These are phyloP conservation scores for Alternaria triticimaculans DNA, from an alignment of 2,329 filamentous ascomycete genomes.

Conservation along the genomic window DNA sequence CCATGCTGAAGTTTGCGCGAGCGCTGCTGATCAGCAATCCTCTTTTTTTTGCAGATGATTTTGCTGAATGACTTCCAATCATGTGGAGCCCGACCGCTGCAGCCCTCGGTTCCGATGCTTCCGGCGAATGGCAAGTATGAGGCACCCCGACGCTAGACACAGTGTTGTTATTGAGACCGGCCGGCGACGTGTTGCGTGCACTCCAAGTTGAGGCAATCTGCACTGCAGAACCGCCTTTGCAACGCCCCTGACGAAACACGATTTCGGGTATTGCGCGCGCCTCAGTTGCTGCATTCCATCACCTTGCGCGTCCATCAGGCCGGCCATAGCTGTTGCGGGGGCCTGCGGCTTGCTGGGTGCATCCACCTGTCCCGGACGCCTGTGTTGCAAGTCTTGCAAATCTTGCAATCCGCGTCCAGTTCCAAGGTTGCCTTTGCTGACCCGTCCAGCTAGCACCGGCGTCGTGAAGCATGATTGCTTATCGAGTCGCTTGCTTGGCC, in stretches of 20 bases:
- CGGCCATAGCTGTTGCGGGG: slow-evolving; percentile 1
- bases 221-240: slow-evolving; percentile 44
- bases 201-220: slow-evolving; percentile 49
- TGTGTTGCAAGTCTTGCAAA: slow-evolving; percentile 21
- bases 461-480: slow-evolving; percentile 36
- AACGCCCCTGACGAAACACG: slow-evolving; percentile 48
- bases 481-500: slow-evolving; percentile 35
- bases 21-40: slow-evolving; percentile 44
- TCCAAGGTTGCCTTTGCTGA: slow-evolving; percentile 18
- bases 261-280: slow-evolving; percentile 32
- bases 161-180: slow-evolving; percentile 22
- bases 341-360: slow-evolving; percentile 19
- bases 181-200: slow-evolving; percentile 32
- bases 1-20: slow-evolving; percentile 43
- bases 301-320: slow-evolving; percentile 12
- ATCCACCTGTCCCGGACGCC: slow-evolving; percentile 21
- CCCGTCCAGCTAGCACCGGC: slow-evolving; percentile 23
- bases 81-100: slow-evolving; percentile 29
- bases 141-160: slow-evolving; percentile 27
- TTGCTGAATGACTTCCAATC: slow-evolving; percentile 42
- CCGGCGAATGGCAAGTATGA: slow-evolving; percentile 33
- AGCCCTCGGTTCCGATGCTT: slow-evolving; percentile 25
- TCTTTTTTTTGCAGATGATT: slow-evolving; percentile 38
- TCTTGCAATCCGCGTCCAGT: slow-evolving; percentile 17
- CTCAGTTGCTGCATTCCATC: slow-evolving; percentile 18